Evolutionary conservation across 495 filamentous ascomycete species (phyloP), one percentile per base, ranked within the genome.

Genomic region (Penicillium pulvis): DNA sequence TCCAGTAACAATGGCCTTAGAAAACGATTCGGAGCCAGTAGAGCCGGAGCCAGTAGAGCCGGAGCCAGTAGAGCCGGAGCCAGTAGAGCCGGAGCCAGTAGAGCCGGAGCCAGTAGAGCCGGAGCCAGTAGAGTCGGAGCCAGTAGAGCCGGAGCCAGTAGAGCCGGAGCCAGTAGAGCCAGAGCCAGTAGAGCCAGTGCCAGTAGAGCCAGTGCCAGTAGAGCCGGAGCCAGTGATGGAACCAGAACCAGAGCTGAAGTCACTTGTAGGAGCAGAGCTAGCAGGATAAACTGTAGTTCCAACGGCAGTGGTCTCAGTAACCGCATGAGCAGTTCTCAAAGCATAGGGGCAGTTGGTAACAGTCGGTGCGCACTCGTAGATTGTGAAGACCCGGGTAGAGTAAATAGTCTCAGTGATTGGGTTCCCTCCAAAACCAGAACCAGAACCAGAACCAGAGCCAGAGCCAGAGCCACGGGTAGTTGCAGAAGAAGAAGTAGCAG

Each of bases 401-500:
- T 39, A 39, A 39, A 39, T 39, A 39, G 35, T 39, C 35, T 39
- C 35, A 16, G 35, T 39, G 35, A 39, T 39, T 39, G 35, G 16
- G 35, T 39, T 39, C 16, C 35, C 35, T 16, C 10, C 31, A 33
- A 10, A 33, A 33, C 30, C 35, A 39, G 4, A 39, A 2, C 35
- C 35, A 39, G 35, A 33, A 33, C 30, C 35, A 39, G 4, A 39
- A 2, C 35, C 35, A 39, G 35, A 39, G 35, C 35, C 35, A 39
- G 35, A 16, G 35, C 8, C 10, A 39, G 35, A 39, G 35, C 35
- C 35, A 16, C 10, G 8, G 35, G 35, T 39, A 16, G 35, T 39
- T 39, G 35, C 35, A 39, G 35, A 39, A 39, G 35, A 39, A 39
- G 35, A 39, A 39, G 35, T 39, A 46, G 39, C 47, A 42, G 31